Evolutionary conservation across 176 grass and related monocot genomes (phyloP).

Genomic region (Oryza nivara): DNA sequence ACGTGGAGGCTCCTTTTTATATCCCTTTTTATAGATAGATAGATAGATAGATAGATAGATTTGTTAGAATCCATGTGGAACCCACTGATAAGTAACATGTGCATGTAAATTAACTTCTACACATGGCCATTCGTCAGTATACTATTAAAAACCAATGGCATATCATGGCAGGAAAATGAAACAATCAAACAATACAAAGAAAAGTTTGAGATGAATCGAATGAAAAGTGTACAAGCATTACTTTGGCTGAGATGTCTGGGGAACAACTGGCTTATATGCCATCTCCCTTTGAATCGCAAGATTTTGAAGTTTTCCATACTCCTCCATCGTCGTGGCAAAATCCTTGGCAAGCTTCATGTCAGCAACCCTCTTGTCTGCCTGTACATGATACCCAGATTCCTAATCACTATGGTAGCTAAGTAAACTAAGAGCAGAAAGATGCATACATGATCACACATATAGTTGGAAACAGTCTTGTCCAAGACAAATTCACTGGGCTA

Average conservation of each 20-base stretch:
- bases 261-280: slow-evolving; percentile 61
- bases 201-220: slow-evolving; percentile 9
- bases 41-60: no score
- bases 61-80: neutral
- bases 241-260: slow-evolving; percentile 63
- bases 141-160: neutral
- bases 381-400: slow-evolving; percentile 22
- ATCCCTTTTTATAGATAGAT: no score
- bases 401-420: neutral
- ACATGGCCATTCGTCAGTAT: neutral
- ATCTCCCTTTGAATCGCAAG: slow-evolving; percentile 81
- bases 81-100: neutral
- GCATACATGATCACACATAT: neutral
- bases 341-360: slow-evolving; percentile 97
- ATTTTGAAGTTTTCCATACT: slow-evolving; percentile 82
- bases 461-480: neutral
- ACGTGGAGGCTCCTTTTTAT: no score
- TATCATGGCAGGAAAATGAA: neutral
- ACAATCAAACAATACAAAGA: slow-evolving; percentile 16
- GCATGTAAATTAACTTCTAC: neutral
- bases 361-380: slow-evolving; percentile 79
- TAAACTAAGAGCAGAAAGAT: neutral
- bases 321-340: slow-evolving; percentile 80
- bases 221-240: slow-evolving; percentile 25
- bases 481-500: neutral